Conservation (phyloP, 805 yeast species). For the Ogataea zsoltii region DNA sequence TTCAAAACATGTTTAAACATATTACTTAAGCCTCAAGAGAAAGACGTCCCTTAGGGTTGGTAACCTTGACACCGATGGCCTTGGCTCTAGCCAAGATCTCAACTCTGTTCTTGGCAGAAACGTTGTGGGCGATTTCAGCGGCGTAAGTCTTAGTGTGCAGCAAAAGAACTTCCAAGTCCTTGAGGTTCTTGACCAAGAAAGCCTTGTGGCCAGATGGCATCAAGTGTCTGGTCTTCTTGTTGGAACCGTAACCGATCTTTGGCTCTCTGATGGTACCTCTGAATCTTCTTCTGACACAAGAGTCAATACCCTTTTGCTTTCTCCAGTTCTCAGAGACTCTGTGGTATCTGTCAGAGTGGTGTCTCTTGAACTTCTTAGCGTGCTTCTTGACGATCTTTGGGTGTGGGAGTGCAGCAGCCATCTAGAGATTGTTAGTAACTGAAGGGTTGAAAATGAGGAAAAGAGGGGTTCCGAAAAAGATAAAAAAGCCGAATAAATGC, state of each 20-base stretch:
- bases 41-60: constrained; percentile 99
- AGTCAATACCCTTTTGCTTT: constrained; percentile 99
- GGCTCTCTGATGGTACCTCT: constrained; percentile 99
- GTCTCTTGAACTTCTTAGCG: constrained; percentile 99
- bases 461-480: too few relatives aligned
- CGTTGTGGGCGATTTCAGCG: constrained; percentile 99
- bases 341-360: constrained; percentile 99
- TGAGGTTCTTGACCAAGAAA: constrained; percentile 87
- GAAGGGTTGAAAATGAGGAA: not conserved
- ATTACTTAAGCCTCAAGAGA: constrained; percentile 86
- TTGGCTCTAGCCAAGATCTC: constrained; percentile 95
- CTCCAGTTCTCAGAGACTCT: constrained; percentile 99
- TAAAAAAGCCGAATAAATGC: not conserved
- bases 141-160: constrained; percentile 98
- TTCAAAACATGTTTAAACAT: constrained; percentile 16
- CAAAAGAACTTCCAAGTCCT: constrained; percentile 92
- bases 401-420: constrained; percentile 98
- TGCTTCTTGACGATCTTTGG: constrained; percentile 99
- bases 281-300: constrained; percentile 99
- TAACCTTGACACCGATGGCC: constrained; percentile 97
- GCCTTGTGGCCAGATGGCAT: constrained; percentile 98
- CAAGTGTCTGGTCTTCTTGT: constrained; percentile 97
- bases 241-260: constrained; percentile 99
- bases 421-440: constrained; percentile 36
- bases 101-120: constrained; percentile 98